These are phyloP conservation scores for Sporothrix pseudoabietina DNA, from an alignment of 2,329 filamentous ascomycete genomes.

Conservation along the genomic window DNA sequence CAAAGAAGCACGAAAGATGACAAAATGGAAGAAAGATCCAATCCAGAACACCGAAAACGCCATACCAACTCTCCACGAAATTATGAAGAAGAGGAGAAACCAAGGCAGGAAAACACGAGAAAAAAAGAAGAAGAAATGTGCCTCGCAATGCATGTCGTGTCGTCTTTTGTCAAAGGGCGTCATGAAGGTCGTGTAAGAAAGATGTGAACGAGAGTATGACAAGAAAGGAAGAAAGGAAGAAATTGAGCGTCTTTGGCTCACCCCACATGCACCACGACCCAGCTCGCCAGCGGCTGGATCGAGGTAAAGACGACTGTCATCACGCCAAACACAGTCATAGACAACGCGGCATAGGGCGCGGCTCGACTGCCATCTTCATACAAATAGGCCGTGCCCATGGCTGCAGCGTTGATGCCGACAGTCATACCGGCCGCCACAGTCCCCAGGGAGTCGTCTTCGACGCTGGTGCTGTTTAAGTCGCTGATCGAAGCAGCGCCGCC, in stretches of 20 bases:
- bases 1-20: neutral
- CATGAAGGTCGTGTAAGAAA: neutral
- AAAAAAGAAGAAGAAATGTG: neutral
- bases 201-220: neutral
- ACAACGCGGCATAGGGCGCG: constrained; percentile 58
- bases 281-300: constrained; percentile 49
- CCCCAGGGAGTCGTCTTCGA: constrained; percentile 39
- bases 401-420: constrained; percentile 61
- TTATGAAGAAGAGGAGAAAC: neutral
- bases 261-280: constrained; percentile 43
- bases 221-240: neutral
- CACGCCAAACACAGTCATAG: constrained; percentile 61
- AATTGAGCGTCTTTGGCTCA: neutral
- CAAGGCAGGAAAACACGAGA: neutral
- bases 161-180: neutral
- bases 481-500: neutral
- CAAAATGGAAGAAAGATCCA: neutral
- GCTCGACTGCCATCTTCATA: constrained; percentile 57
- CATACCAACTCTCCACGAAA: constrained; percentile 5
- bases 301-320: constrained; percentile 59
- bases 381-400: constrained; percentile 61
- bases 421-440: constrained; percentile 55
- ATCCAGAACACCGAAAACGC: neutral
- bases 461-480: no score
- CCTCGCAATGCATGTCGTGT: constrained; percentile 15